phyloP scores from a whole-genome alignment of 345 rosid genomes.

The Eucalyptus virginea region DNA sequence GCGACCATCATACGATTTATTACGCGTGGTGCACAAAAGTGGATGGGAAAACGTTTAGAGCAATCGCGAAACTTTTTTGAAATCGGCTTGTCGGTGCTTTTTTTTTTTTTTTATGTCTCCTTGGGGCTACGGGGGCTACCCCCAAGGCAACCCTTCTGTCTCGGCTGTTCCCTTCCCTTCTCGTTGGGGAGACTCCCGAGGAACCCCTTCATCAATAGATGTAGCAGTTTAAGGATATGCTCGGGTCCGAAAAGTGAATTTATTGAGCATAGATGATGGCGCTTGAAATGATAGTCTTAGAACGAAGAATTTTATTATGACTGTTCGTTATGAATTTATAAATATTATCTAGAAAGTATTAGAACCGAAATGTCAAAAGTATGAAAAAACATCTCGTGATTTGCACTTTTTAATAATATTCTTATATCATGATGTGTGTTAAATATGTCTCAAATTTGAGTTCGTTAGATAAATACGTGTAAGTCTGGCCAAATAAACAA shows the following conservation, averaged over 20 bases:
- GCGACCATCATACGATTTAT: neutral
- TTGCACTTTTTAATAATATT: neutral
- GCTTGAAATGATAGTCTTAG: neutral
- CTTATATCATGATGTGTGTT: neutral
- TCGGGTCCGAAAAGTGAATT: too few relatives aligned
- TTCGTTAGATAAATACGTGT: too few relatives aligned
- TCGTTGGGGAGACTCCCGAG: too few relatives aligned
- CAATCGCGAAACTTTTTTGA: neutral
- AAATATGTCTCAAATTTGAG: too few relatives aligned
- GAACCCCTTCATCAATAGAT: too few relatives aligned
- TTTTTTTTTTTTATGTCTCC: too few relatives aligned
- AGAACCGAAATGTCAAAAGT: neutral
- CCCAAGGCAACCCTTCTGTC: too few relatives aligned
- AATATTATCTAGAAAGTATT: neutral
- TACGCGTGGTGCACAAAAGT: neutral
- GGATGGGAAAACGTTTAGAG: neutral
- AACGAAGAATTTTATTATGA: neutral
- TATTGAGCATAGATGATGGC: too few relatives aligned
- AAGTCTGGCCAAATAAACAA: too few relatives aligned
- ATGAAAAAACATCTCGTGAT: neutral
- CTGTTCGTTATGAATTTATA: neutral
- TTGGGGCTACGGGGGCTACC: too few relatives aligned
- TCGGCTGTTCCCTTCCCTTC: too few relatives aligned
- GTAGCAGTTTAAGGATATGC: too few relatives aligned
- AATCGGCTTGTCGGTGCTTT: neutral